Percentiles rank a stretch among this genome's conserved stretches.
These are phyloP conservation scores for Rhodotorula diobovata DNA, from an alignment of 768 basidiomycete species.

Conservation along the genomic window DNA sequence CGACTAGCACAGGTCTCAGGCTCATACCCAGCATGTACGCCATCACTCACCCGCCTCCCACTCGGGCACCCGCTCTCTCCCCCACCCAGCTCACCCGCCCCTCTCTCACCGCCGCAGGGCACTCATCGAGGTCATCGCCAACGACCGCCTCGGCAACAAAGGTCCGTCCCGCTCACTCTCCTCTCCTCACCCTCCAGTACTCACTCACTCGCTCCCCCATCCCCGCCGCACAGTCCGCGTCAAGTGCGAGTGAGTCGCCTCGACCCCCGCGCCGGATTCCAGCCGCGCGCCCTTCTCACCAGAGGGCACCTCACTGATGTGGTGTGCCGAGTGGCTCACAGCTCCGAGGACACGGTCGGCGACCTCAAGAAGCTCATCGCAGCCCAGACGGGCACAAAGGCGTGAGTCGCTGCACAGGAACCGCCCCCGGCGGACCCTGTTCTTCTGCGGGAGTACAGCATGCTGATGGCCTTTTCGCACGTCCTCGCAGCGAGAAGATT, in stretches of 20 bases:
- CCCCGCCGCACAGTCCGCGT: slow-evolving; percentile 74
- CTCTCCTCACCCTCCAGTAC: background rate
- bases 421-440: background rate
- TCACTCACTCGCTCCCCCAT: background rate
- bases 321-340: slow-evolving; percentile 37
- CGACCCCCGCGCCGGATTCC: background rate
- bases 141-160: slow-evolving; percentile 91
- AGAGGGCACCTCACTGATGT: background rate
- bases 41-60: too few species aligned
- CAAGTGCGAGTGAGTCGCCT: slow-evolving; percentile 60
- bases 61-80: too few species aligned
- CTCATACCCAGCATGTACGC: too few species aligned
- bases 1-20: too few species aligned
- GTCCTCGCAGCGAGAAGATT: slow-evolving; percentile 53
- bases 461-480: background rate
- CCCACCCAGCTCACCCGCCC: background rate
- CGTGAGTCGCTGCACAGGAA: slow-evolving; percentile 30
- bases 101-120: slow-evolving; percentile 4
- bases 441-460: too few species aligned
- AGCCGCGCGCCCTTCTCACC: too few species aligned
- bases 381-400: slow-evolving; percentile 86
- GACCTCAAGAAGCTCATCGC: slow-evolving; percentile 96
- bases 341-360: slow-evolving; percentile 90
- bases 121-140: slow-evolving; percentile 71
- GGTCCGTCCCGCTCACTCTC: slow-evolving; percentile 52